Evolutionary conservation across 2,329 filamentous ascomycete genomes (phyloP).

Genomic region (Trichoderma atrobrunneum): DNA sequence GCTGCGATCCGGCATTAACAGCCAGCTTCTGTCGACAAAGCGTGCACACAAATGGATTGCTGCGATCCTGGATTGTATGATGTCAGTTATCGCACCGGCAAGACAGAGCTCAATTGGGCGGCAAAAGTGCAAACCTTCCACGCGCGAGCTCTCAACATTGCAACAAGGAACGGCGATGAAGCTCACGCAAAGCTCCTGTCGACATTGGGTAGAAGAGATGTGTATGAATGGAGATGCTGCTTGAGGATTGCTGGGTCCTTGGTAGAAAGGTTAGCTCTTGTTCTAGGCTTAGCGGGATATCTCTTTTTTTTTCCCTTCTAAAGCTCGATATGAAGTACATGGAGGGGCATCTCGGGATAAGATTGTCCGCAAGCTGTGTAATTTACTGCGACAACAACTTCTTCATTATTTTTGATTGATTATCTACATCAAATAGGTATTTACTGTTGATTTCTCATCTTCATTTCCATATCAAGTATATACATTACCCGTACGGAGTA

Average conservation of each 20-base stretch:
- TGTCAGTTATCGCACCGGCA: constrained; percentile 6
- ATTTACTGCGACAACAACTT: not conserved
- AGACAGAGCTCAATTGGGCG: not conserved
- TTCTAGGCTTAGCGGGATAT: not conserved
- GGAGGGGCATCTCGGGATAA: not conserved
- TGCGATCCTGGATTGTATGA: constrained; percentile 32
- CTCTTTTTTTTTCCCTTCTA: not conserved
- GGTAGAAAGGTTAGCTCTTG: not conserved
- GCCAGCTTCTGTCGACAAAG: constrained; percentile 37
- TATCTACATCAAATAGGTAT: not conserved
- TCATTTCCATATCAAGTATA: not conserved
- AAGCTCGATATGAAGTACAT: not conserved
- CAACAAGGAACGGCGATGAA: constrained; percentile 22
- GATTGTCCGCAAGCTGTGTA: not conserved
- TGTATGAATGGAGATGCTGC: not conserved
- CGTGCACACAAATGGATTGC: constrained; percentile 41
- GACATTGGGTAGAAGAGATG: constrained; percentile 6
- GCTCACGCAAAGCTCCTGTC: not conserved
- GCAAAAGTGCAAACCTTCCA: constrained; percentile 36
- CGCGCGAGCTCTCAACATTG: constrained; percentile 44
- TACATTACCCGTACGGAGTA: not conserved
- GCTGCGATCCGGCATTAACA: constrained; percentile 18
- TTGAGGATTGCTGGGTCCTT: not conserved
- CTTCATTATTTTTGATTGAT: not conserved
- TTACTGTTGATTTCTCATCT: not conserved